A percentile compares a stretch with the other conserved stretches of the same genome.
Conservation (phyloP, 2,329 filamentous ascomycete species). For the Bipolaris zeicola region DNA sequence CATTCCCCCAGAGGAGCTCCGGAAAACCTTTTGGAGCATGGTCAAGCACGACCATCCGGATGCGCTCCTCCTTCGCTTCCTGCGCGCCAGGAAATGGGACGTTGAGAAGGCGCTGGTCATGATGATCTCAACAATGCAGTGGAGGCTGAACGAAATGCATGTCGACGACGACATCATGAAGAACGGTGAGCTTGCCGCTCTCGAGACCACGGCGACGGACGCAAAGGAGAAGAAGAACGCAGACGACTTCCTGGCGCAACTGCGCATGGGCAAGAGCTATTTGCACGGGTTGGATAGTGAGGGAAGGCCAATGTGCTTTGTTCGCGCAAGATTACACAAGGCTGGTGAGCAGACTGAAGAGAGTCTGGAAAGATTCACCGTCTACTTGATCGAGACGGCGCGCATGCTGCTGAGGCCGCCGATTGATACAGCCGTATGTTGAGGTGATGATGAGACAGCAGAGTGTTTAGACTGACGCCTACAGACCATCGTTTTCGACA, state of each 20-base stretch:
- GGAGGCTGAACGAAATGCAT: conserved; percentile 81
- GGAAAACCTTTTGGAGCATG: conserved; percentile 87
- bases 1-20: conserved; percentile 76
- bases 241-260: conserved; percentile 79
- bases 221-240: conserved; percentile 68
- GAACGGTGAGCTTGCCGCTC: conserved; percentile 54
- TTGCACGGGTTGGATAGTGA: conserved; percentile 84
- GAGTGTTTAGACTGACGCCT: conserved; percentile 2
- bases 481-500: conserved; percentile 91
- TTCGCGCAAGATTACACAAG: conserved; percentile 80
- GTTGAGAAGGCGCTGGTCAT: conserved; percentile 91
- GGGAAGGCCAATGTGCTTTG: conserved; percentile 84
- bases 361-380: conserved; percentile 85
- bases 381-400: conserved; percentile 94
- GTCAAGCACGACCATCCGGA: conserved; percentile 95
- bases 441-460: not conserved
- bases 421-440: conserved; percentile 86
- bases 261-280: conserved; percentile 91
- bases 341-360: conserved; percentile 81
- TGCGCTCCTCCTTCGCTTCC: conserved; percentile 65
- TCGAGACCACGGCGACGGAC: conserved; percentile 67
- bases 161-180: conserved; percentile 83
- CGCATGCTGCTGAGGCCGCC: conserved; percentile 78
- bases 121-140: conserved; percentile 92
- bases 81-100: conserved; percentile 70